Percentiles rank a stretch among this genome's conserved stretches.
Conservation (phyloP, 139 green algal genomes). For the Chlorella sp. region DNA sequence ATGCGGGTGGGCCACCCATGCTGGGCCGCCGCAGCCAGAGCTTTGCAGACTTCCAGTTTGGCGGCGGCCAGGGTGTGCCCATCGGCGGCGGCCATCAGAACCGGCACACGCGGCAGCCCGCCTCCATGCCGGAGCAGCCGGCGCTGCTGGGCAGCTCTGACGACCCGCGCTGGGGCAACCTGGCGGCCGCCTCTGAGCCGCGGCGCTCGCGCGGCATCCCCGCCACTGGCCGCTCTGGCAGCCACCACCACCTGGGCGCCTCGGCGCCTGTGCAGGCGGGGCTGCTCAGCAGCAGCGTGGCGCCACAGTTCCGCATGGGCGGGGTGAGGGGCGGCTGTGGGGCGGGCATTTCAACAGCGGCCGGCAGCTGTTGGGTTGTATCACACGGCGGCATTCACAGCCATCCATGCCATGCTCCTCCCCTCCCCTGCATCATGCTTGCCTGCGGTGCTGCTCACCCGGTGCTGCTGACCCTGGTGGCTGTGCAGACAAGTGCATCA, state of each 20-base stretch:
- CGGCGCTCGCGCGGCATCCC: background rate
- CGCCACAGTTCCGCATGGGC: background rate
- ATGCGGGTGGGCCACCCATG: background rate
- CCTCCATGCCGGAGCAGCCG: conserved; percentile 44
- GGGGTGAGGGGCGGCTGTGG: conserved; percentile 23
- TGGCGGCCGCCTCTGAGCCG: conserved; percentile 5
- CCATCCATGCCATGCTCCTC: no score
- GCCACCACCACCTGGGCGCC: background rate
- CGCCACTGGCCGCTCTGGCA: no score
- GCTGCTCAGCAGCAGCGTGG: conserved; percentile 9
- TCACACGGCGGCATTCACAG: no score
- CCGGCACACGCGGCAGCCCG: conserved; percentile 19
- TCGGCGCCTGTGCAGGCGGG: conserved; percentile 5
- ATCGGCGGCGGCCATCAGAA: background rate
- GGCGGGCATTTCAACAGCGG: no score
- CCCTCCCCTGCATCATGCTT: no score
- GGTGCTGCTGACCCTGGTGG: no score
- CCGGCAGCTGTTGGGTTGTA: no score
- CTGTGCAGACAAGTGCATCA: background rate
- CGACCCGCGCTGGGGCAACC: conserved; percentile 27
- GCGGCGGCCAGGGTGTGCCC: background rate
- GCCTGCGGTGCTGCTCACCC: no score
- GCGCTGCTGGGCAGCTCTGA: conserved; percentile 33
- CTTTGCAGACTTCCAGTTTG: conserved; percentile 22
- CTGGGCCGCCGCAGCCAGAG: conserved; percentile 21